Base-by-base conservation (phyloP, 78 protist genomes). In the Goniomonas avonlea region DNA sequence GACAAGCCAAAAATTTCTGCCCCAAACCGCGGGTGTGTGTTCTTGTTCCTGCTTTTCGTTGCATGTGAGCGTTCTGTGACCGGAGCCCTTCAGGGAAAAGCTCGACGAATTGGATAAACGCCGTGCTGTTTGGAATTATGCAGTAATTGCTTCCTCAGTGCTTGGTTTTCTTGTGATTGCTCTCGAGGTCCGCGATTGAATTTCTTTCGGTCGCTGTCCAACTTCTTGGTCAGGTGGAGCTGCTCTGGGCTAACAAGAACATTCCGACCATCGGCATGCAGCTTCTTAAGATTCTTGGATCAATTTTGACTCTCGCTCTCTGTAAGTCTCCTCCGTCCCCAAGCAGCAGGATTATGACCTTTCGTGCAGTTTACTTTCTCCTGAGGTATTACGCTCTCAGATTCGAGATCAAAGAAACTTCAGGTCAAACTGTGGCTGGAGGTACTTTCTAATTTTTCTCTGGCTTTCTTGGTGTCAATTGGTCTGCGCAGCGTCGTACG, bases 371-470 rank as follows among this genome's bases (percentile, higher is more conserved):
- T 2, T 43, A 63, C 3, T 20, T 3, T 9, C 27, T 9, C 71
- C n/a, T n/a, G n/a, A 63, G 71, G 45, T 63, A 63, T 25, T 63
- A 63, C 37, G 41, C 71, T 21, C 47, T 63, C 18, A 43, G 37
- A 63, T 63, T 63, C 7, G 71, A 63, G 43, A 39, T 63, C 17
- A 5, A 37, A 11, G 71, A 63, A 27, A 43, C 37, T 0, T 63
- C 71, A 0, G 71, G 71, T 17, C 32, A 63, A 27, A 63, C 71
- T 3, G 41, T 63, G 71, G 35, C 45, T 63, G 43, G 1, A 37
- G 21, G 71, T 15, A 21, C 37, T 21, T 15, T 17, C 9, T 17
- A 45, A 34, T 1, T 1, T 17, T 17, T 23, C 1, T 56, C n/a
- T 56, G 3, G 38, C 65, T n/a, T 8, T n/a, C 63, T 17, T 25